Base-by-base conservation (phyloP, 1,284 basidiomycete species). In the Marasmius tenuissimus region DNA sequence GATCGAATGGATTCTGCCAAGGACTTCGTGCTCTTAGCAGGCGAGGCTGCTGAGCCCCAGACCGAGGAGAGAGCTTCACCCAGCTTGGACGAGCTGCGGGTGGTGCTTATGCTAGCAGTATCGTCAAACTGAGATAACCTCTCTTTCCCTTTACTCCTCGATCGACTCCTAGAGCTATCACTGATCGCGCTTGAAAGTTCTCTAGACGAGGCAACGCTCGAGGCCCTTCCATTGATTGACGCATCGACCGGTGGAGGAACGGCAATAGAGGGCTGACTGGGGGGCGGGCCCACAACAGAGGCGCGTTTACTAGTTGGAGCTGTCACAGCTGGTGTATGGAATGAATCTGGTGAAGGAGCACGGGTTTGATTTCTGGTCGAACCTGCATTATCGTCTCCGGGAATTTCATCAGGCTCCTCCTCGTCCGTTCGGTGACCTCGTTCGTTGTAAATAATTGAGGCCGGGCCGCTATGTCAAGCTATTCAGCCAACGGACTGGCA, bases 361-460 rank as follows among this genome's bases (percentile, higher is more conserved):
- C 65, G 66, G 34, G 66, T 62, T 53, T 67, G 63, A 10, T 52
- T 51, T 38, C 54, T 54, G 42, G 62, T 57, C 49, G 50, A 45
- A 45, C 58, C 20, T 5, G 69, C 68, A 51, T 68, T 66, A 54
- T 86, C 85, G 42, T 86, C 85, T 72, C 86, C 85, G 4, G 84
- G 82, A 56, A 78, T 82, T 8, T 68, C 66, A 60, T 86, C 85
- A 0, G 75, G 75, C 65, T 90, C 89, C 50, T 89, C 89, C 69
- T 92, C 90, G 42, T 89, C 88, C 3, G 82, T 80, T 60, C 88
- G 84, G 65, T 86, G 85, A 1, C 89, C 89, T 53, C 88, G 81
- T 73, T 92, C 90, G 69, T 89, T 92, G 75, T 90, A 92, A 8
- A 92, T 84, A 62, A 92, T 91, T 4, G 87, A 85, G 0, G 90